phyloP scores from a whole-genome alignment of 352 stramenopile species.

The Globisporangium recalcitrans region DNA sequence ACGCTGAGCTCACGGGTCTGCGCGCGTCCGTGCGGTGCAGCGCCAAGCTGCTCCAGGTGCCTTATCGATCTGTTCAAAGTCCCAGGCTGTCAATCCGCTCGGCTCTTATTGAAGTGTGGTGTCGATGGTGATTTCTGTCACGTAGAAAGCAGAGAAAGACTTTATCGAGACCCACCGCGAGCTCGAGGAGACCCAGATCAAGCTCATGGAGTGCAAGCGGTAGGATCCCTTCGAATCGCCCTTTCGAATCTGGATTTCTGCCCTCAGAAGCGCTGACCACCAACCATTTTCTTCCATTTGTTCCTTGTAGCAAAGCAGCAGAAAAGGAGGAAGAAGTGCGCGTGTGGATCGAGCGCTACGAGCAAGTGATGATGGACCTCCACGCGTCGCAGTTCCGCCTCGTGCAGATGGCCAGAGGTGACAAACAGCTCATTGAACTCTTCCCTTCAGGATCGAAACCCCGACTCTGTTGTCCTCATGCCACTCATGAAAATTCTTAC shows the following conservation, averaged over 20 bases:
- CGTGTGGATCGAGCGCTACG: slow-evolving; percentile 75
- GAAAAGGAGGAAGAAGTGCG: slow-evolving; percentile 52
- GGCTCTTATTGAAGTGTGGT: not conserved
- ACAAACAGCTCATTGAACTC: no score
- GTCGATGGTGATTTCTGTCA: not conserved
- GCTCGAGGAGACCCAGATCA: slow-evolving; percentile 60
- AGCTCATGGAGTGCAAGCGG: slow-evolving; percentile 64
- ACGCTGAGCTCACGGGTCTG: slow-evolving; percentile 59
- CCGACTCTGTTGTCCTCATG: not conserved
- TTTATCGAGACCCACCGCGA: slow-evolving; percentile 62
- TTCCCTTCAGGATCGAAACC: no score
- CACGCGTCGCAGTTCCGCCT: slow-evolving; percentile 70
- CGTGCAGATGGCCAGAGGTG: slow-evolving; percentile 60
- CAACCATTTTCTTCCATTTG: no score
- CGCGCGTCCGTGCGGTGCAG: slow-evolving; percentile 59
- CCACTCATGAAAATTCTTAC: not conserved
- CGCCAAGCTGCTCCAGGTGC: slow-evolving; percentile 65
- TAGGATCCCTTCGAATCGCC: slow-evolving; percentile 8
- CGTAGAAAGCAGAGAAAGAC: slow-evolving; percentile 65
- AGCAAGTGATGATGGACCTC: slow-evolving; percentile 83
- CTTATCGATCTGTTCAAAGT: not conserved
- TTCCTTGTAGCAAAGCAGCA: slow-evolving; percentile 27
- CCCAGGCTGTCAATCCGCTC: not conserved
- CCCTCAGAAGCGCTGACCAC: not conserved
- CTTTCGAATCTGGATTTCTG: not conserved